A percentile compares a stretch with the other conserved stretches of the same genome.
These are phyloP conservation scores for Solanum appendiculatum DNA, from an alignment of 257 asterid genomes.

Conservation along the genomic window DNA sequence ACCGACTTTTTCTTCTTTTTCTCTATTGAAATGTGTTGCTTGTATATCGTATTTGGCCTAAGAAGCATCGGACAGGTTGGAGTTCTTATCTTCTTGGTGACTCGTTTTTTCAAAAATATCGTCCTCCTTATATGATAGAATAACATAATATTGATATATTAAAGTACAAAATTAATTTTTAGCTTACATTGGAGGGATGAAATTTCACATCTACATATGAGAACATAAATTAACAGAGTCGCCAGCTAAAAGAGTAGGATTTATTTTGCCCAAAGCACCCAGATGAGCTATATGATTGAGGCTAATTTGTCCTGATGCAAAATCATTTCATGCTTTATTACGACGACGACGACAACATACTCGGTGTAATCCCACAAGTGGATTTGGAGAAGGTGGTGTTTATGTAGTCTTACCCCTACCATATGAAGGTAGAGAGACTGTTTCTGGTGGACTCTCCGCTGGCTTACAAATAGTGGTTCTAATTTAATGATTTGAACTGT, in stretches of 20 bases:
- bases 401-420: not conserved
- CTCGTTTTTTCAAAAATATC: not conserved
- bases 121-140: not conserved
- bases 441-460: not conserved
- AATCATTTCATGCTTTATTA: not conserved
- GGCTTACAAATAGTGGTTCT: not conserved
- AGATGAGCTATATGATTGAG: not conserved
- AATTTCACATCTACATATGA: too few relatives aligned
- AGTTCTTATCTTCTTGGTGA: not conserved
- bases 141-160: not conserved
- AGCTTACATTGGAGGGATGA: too few relatives aligned
- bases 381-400: not conserved
- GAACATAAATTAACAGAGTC: too few relatives aligned
- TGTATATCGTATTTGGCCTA: not conserved
- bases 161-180: too few relatives aligned
- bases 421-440: not conserved
- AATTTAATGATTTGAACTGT: not conserved
- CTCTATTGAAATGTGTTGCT: not conserved
- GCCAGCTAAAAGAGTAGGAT: too few relatives aligned
- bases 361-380: not conserved
- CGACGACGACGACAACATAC: not conserved
- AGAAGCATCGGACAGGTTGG: not conserved
- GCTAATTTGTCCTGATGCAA: too few relatives aligned
- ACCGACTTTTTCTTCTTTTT: not conserved
- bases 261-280: too few relatives aligned